A percentile compares a stretch with the other conserved stretches of the same genome.
These are phyloP conservation scores for Naganishia vaughanmartiniae DNA, from an alignment of 768 basidiomycete genomes.

Conservation along the genomic window DNA sequence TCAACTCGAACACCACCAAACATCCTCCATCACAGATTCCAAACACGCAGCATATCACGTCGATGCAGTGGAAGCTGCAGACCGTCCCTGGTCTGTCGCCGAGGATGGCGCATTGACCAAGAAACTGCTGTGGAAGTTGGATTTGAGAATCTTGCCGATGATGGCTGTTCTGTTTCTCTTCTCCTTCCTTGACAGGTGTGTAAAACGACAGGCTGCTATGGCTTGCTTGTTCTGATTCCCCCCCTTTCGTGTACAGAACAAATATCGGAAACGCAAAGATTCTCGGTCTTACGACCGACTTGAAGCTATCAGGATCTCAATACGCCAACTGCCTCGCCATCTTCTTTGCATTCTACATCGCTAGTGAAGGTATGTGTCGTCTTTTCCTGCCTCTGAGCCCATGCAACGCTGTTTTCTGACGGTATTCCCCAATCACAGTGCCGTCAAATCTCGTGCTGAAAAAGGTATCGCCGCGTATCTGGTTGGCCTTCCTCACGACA, in stretches of 20 bases:
- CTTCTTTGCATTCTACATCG: constrained; percentile 44
- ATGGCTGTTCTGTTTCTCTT: constrained; percentile 41
- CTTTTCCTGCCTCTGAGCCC: not conserved
- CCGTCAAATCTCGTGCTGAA: constrained; percentile 40
- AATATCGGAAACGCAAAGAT: constrained; percentile 44
- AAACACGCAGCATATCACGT: too few species aligned
- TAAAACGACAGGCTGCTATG: not conserved
- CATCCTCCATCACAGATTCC: too few species aligned
- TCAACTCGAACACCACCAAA: not conserved
- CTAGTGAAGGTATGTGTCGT: constrained; percentile 31
- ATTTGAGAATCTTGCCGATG: constrained; percentile 40
- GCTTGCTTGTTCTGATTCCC: not conserved
- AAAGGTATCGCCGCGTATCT: constrained; percentile 33
- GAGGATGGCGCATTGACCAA: not conserved
- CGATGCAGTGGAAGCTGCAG: not conserved
- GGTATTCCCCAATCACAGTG: constrained; percentile 16
- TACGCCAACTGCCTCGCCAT: constrained; percentile 39
- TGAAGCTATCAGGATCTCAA: constrained; percentile 24
- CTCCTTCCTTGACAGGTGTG: constrained; percentile 34
- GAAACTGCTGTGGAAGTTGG: constrained; percentile 36
- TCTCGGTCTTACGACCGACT: constrained; percentile 11
- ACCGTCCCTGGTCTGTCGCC: not conserved
- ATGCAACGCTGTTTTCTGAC: not conserved
- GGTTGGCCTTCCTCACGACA: constrained; percentile 38
- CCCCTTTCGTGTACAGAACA: constrained; percentile 15